Base-by-base conservation (phyloP, 2,329 filamentous ascomycete genomes). In the Penicillium sp. region DNA sequence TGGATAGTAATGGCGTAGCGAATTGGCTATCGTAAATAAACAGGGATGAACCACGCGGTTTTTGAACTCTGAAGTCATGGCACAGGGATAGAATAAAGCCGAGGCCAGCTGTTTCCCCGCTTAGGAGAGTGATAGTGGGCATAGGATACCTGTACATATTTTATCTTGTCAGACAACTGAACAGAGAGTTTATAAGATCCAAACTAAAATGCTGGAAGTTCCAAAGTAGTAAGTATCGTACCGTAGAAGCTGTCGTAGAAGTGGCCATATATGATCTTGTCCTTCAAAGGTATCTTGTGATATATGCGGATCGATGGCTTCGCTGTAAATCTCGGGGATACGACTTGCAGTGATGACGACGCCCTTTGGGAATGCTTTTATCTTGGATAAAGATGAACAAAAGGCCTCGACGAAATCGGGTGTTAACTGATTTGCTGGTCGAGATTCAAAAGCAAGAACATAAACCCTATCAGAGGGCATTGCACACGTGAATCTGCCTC, bases 291-390 rank as follows among this genome's bases (percentile, higher is more conserved):
- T 24, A 21, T 24, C 40, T 21, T 43, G 40, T 43, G 40, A 43
- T 43, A 24, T 43, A 24, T 43, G 40, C 40, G 21, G 40, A n/a
- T 11, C 21, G 40, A 43, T 43, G 21, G n/a, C 40, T 3, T 43
- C 11, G 16, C 40, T 43, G 40, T 43, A 43, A 43, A 43, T 21
- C 40, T 43, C 40, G 11, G 40, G 40, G 21, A 43, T 43, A 6
- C 40, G 40, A 43, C 40, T 43, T 43, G 40, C 40, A 24, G 40
- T 43, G 40, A 43, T 43, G 40, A 43, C 40, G 16, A 43, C 40
- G n/a, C 40, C 40, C 16, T 5, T 43, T 43, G 40, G 40, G 21
- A 43, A 43, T 18, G 40, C 40, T 43, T 43, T 14, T 4, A 43
- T 43, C 21, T 24, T 43, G 6, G 40, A 16, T 43, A 43, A 43